Evolutionary conservation across 306 rosid species (phyloP).

Genomic region (Amphicarpaea edgeworthii): DNA sequence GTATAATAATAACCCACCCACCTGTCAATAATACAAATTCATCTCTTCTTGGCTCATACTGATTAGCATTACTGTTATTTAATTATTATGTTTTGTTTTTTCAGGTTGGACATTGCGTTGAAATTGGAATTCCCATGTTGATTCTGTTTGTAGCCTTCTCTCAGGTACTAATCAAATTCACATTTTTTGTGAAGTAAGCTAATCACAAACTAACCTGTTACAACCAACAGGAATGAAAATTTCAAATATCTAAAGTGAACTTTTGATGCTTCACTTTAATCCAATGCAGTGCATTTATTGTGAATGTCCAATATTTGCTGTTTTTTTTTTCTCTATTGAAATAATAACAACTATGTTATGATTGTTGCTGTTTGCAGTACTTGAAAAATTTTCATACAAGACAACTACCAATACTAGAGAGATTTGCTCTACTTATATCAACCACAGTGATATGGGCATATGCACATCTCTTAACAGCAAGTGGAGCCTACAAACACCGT

Average conservation of each 20-base stretch:
- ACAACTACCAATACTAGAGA: conserved; percentile 77
- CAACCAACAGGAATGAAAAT: neutral
- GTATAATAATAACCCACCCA: conserved; percentile 53
- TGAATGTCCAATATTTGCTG: neutral
- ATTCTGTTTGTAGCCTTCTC: conserved; percentile 80
- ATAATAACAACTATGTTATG: conserved; percentile 9
- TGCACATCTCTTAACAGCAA: conserved; percentile 95
- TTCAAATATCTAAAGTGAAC: neutral
- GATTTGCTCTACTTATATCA: conserved; percentile 90
- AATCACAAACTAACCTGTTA: conserved; percentile 1
- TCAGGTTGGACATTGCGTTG: conserved; percentile 97
- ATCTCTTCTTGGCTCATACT: neutral
- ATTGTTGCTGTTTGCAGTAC: conserved; percentile 64
- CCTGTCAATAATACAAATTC: conserved; percentile 9
- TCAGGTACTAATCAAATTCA: conserved; percentile 64
- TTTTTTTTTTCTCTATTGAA: neutral
- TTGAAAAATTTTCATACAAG: conserved; percentile 79
- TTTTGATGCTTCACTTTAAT: conserved; percentile 22
- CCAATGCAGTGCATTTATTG: neutral
- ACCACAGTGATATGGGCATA: conserved; percentile 96
- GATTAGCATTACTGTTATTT: conserved; percentile 20
- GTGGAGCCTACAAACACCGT: conserved; percentile 94
- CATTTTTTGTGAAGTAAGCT: conserved; percentile 30
- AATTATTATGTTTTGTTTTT: conserved; percentile 20
- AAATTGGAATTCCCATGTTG: conserved; percentile 96